A percentile compares a stretch with the other conserved stretches of the same genome.
These are phyloP conservation scores for Yamadazyma trypodendri DNA, from an alignment of 1,139 yeast species.

Conservation along the genomic window DNA sequence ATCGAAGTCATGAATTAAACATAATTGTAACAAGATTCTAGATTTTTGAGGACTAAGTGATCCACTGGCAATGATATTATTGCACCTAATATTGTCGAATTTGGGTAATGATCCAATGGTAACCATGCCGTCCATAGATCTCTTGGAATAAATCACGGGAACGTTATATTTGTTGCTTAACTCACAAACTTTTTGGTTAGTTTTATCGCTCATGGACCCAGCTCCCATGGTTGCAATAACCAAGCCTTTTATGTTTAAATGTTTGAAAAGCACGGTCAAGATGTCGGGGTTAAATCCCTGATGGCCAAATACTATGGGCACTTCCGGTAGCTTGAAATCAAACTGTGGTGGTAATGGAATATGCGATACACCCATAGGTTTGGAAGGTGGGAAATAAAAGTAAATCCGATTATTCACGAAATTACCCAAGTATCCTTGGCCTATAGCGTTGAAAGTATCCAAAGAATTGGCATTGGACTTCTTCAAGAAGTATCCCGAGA, in stretches of 20 bases:
- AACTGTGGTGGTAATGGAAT: conserved; percentile 15
- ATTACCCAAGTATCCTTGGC: conserved; percentile 70
- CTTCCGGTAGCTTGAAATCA: conserved; percentile 30
- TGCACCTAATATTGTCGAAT: conserved; percentile 15
- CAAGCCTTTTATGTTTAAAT: conserved; percentile 49
- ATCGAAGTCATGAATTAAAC: conserved; percentile 45
- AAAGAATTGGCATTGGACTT: conserved; percentile 68
- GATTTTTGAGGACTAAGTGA: conserved; percentile 68
- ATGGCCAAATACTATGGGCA: conserved; percentile 46
- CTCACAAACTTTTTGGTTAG: conserved; percentile 42
- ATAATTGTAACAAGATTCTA: conserved; percentile 58
- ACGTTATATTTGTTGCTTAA: conserved; percentile 33
- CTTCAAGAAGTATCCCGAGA: conserved; percentile 68
- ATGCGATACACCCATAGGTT: conserved; percentile 53
- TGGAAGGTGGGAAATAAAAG: conserved; percentile 61
- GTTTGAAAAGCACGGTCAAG: conserved; percentile 42
- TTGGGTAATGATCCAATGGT: conserved; percentile 40
- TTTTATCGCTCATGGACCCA: conserved; percentile 56
- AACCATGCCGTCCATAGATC: conserved; percentile 61
- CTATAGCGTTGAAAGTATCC: conserved; percentile 65
- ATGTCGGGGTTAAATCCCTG: conserved; percentile 56
- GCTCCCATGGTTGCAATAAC: conserved; percentile 74
- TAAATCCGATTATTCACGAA: conserved; percentile 66
- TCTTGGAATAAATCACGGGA: conserved; percentile 63
- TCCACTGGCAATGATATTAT: conserved; percentile 55